Conservation (phyloP, 805 yeast species). For the Kodamaea jinghongensis region DNA sequence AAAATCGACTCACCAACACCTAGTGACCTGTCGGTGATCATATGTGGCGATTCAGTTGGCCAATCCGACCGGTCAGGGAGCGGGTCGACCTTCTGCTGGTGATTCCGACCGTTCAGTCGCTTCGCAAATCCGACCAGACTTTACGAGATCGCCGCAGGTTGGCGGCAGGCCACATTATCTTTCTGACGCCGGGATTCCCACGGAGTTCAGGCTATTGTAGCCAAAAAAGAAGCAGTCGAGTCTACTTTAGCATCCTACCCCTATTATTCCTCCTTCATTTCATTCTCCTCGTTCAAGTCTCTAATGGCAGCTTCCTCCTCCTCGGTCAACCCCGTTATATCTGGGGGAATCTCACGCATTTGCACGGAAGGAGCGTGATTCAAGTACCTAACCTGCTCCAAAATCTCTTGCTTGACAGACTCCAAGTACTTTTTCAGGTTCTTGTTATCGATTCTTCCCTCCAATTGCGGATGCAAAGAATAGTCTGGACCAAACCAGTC, state of each 20-base stretch:
- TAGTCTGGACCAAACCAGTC: slow-evolving; percentile 89
- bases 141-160: too few species aligned
- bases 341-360: slow-evolving; percentile 87
- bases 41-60: too few species aligned
- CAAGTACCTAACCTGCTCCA: slow-evolving; percentile 77
- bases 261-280: background rate
- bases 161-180: too few species aligned
- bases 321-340: slow-evolving; percentile 40
- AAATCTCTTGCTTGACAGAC: slow-evolving; percentile 65
- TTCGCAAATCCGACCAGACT: too few species aligned
- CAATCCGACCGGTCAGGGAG: too few species aligned
- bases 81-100: too few species aligned
- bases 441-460: slow-evolving; percentile 68
- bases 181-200: too few species aligned
- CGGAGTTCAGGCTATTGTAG: background rate
- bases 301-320: slow-evolving; percentile 39
- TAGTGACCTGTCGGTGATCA: too few species aligned
- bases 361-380: slow-evolving; percentile 94
- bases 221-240: background rate
- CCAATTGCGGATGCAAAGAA: slow-evolving; percentile 72
- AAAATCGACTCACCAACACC: too few species aligned
- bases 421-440: slow-evolving; percentile 83
- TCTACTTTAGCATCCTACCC: too few species aligned
- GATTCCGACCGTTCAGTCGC: too few species aligned
- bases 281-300: slow-evolving; percentile 35